These are phyloP conservation scores for Suaeda aralocaspica DNA, from an alignment of 148 eudicot genomes.

Conservation along the genomic window DNA sequence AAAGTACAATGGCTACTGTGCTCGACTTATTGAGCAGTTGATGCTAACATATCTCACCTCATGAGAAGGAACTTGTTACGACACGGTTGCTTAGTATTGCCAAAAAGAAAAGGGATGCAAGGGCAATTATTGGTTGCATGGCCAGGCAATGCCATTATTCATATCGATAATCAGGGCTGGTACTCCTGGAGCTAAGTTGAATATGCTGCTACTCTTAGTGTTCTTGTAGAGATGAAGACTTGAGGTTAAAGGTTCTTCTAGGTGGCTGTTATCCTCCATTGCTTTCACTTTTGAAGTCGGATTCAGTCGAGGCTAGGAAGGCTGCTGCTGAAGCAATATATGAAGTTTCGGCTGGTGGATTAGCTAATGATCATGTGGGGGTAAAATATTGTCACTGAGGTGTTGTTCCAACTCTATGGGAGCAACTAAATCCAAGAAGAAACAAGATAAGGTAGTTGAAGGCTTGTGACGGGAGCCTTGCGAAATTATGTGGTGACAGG, in stretches of 20 bases:
- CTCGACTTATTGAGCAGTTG: conserved; percentile 67
- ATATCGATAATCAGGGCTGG: conserved; percentile 69
- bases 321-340: conserved; percentile 76
- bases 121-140: conserved; percentile 63
- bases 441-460: conserved; percentile 67
- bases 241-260: conserved; percentile 67
- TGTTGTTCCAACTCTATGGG: conserved; percentile 80
- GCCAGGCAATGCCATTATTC: conserved; percentile 78
- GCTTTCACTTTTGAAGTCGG: conserved; percentile 72
- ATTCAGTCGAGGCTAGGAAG: conserved; percentile 52
- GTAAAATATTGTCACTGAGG: conserved; percentile 70
- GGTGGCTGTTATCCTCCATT: conserved; percentile 79
- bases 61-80: conserved; percentile 71
- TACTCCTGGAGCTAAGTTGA: conserved; percentile 54
- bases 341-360: conserved; percentile 74
- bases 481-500: conserved; percentile 75
- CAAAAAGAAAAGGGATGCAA: conserved; percentile 51
- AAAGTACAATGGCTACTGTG: conserved; percentile 59
- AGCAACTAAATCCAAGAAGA: conserved; percentile 50
- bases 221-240: conserved; percentile 65
- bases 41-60: conserved; percentile 56
- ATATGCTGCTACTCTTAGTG: conserved; percentile 55
- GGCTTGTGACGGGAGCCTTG: conserved; percentile 78
- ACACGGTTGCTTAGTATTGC: conserved; percentile 58
- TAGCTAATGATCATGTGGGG: conserved; percentile 71